Evolutionary conservation across 2,329 filamentous ascomycete species (phyloP), one percentile per base, ranked within the genome.

Genomic region (Monosporascus sp.): DNA sequence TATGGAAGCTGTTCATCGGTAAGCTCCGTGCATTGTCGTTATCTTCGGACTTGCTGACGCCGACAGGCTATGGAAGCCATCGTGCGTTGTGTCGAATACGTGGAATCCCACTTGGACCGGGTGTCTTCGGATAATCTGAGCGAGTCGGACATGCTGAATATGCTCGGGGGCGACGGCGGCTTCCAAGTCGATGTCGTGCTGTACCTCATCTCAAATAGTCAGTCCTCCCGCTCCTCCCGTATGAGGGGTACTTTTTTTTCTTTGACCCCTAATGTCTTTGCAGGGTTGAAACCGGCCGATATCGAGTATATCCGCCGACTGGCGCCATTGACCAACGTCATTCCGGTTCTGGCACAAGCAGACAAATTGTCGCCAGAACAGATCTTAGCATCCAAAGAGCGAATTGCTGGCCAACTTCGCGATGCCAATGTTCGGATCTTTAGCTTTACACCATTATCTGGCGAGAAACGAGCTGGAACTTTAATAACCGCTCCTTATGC

Each of bases 151-250:
- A 75, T 96, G 41, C 76, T 93, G 52, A 84, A 82, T 43, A 74
- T 97, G 54, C 73, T 97, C 2, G 89, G 89, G 57, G 90, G 91
- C 9, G 87, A 87, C 53, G 91, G 91, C 38, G 91, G 91, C 18
- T 81, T 87, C 17, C 86, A 93, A 60, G 87, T 97, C 28, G 93
- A 97, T 72, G 85, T 85, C 4, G 83, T 96, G 2, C 75, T 99
- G 38, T 97, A 96, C 68, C 73, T 97, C 52, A 80, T 97, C 28
- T 78, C 84, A 28, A 80, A 86, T 59, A 80, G 89, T 91, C 78
- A 64, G 81, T 55, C n/a, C n/a, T n/a, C n/a, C n/a, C n/a, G n/a
- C n/a, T n/a, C n/a, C n/a, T n/a, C n/a, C n/a, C n/a, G n/a, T n/a
- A n/a, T n/a, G n/a, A n/a, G n/a, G n/a, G n/a, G n/a, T n/a, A n/a